Base-by-base conservation (phyloP, 2,329 filamentous ascomycete species). In the Colletotrichum sp. region DNA sequence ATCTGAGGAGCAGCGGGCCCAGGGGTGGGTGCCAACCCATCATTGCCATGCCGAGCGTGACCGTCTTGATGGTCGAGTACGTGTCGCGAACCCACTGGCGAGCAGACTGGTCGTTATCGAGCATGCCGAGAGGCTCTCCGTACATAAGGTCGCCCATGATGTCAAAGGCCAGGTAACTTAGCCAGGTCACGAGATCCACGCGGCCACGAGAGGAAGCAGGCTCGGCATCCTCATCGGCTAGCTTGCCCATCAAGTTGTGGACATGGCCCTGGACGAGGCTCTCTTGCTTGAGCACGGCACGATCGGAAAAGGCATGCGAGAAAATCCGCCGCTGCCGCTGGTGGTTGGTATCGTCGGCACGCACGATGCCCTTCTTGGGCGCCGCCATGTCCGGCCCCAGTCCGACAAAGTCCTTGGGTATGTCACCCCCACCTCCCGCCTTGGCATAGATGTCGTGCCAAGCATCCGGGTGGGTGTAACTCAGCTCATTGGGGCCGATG, bases 91-190 rank as follows among this genome's bases (percentile, higher is more conserved):
- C 80, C 79, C 81, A 83, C 8, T 80, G 79, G 57, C 83, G 81
- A 16, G 73, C 73, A 32, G 79, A 79, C 32, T 72, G 70, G 28
- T 74, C 72, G 6, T 75, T 76, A 15, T 80, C 71, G 15, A 84
- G 79, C 55, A 81, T 81, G 21, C 78, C 78, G 66, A 83, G 83
- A 9, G 79, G 74, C 59, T 81, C 80, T 26, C 82, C 82, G 70
- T 83, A 83, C n/a, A 78, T 77, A 15, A 83, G 78, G 49, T 82
- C 79, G 24, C 81, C 81, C 52, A 84, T 81, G 26, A 83, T 77
- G 67, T 84, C 82, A 63, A 84, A 84, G 3, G 82, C 81, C 21
- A 78, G 75, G 57, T 70, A 82, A 63, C 79, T 80, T 8, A 73
- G 63, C 18, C 77, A 36, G 55, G 81, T 77, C 28, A 84, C 70